Evolutionary conservation across 2,329 filamentous ascomycete genomes (phyloP), one percentile per base, ranked within the genome.

Genomic region (Hymenoscyphus infarciens): DNA sequence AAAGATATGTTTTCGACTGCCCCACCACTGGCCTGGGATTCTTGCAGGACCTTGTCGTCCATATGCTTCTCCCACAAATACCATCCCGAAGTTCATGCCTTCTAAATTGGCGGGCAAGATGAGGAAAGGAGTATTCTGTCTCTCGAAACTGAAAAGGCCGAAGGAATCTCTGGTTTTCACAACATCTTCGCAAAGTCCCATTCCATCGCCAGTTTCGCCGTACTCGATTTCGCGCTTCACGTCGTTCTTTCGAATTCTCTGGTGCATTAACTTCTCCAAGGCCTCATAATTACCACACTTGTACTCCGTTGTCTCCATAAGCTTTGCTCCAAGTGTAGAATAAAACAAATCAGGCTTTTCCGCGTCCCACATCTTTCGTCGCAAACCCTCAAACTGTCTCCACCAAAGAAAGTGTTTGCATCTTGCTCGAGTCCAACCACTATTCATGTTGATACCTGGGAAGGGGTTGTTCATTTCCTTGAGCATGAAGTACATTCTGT

Each of bases 21-120:
- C 59, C 65, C 66, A 63, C 68, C 67, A 70, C 25, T 39, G 57
- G 0, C 67, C 66, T 1, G 68, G 67, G 11, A 11, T 49, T 29
- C 66, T 57, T 6, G 42, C 60, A 63, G 61, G 64, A 8, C 61
- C 27, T 53, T 8, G 7, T 16, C 49, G 19, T 35, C 49, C 59
- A 31, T 49, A 60, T 38, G 59, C 60, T n/a, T 61, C 56, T 1
- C 65, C 65, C 8, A 60, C 60, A 33, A 69, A 69, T 11, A 71
- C 49, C 56, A 53, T 57, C 2, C 56, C 62, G 57, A 69, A 71
- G 16, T 22, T 16, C 57, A 62, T 56, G 1, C 49, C 62, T 19
- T 63, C n/a, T 7, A 66, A 35, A 15, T 66, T 56, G 11, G 56
- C 60, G 8, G 53, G 57, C 22, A 65, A 60, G 33, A 69, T 60